phyloP scores from a whole-genome alignment of 495 filamentous ascomycete species.

The Pseudoneurospora amorphoporcata region DNA sequence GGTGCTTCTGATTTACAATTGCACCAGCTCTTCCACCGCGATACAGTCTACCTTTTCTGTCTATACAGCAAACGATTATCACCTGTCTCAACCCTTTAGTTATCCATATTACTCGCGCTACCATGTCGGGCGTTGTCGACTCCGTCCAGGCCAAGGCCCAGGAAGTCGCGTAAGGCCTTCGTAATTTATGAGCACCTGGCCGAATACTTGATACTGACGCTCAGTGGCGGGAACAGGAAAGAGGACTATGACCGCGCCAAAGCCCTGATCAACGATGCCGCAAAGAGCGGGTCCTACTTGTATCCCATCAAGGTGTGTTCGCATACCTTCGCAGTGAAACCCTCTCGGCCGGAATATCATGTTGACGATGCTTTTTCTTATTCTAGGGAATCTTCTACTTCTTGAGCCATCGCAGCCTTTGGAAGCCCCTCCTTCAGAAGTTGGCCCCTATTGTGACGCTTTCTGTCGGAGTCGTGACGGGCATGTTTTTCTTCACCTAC shows the following conservation, averaged over 20 bases:
- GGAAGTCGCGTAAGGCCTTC: constrained; percentile 36
- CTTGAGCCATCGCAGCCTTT: constrained; percentile 48
- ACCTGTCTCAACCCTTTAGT: neutral
- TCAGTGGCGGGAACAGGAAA: constrained; percentile 19
- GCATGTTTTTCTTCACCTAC: constrained; percentile 85
- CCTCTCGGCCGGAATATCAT: neutral
- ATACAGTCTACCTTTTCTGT: neutral
- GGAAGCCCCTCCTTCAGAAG: constrained; percentile 59
- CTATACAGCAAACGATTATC: neutral
- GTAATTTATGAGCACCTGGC: neutral
- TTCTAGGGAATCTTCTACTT: constrained; percentile 65
- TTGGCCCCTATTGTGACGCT: constrained; percentile 60
- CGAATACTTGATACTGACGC: neutral
- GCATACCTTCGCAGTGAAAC: neutral
- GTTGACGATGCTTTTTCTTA: neutral
- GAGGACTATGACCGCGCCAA: constrained; percentile 49
- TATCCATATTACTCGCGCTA: neutral
- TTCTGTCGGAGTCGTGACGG: constrained; percentile 52
- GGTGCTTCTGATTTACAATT: neutral
- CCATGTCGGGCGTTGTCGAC: constrained; percentile 11
- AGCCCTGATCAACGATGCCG: constrained; percentile 48
- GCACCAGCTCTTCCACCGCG: neutral
- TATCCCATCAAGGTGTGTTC: constrained; percentile 68
- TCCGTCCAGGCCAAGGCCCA: constrained; percentile 34
- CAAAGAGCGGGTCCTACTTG: constrained; percentile 64